Conservation (phyloP, 2,329 filamentous ascomycete species). For the Diaporthe citrichinensis region DNA sequence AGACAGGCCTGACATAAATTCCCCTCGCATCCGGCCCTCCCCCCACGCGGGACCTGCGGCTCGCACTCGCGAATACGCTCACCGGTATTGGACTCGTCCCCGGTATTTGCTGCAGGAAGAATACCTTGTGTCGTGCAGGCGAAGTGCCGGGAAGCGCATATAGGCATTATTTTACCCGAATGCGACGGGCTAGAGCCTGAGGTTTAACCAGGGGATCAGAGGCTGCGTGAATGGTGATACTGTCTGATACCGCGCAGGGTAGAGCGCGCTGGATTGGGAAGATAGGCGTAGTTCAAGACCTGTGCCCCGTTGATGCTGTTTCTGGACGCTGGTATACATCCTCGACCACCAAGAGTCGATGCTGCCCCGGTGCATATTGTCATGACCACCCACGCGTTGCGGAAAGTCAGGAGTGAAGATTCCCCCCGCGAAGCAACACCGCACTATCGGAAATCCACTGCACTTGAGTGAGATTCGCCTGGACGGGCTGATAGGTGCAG, state of each 20-base stretch:
- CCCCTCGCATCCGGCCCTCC: background rate
- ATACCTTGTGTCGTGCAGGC: background rate
- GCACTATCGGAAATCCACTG: background rate
- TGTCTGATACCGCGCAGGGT: background rate
- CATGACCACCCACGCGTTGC: background rate
- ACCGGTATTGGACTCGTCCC: conserved; percentile 4
- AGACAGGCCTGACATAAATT: background rate
- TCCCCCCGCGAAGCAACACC: background rate
- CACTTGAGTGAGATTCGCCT: background rate
- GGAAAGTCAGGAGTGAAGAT: background rate
- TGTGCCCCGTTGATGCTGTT: background rate
- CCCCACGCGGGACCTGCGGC: conserved; percentile 1
- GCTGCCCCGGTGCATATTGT: background rate
- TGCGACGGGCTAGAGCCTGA: background rate
- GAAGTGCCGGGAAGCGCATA: background rate
- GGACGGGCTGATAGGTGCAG: background rate
- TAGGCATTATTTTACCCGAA: background rate
- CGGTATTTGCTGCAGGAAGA: background rate
- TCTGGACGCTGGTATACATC: background rate
- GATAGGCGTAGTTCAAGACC: background rate
- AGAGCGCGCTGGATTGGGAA: background rate
- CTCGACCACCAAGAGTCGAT: background rate
- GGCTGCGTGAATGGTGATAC: background rate
- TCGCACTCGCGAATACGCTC: background rate
- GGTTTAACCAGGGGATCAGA: background rate